A percentile compares a stretch with the other conserved stretches of the same genome.
Evolutionary conservation across 2,329 filamentous ascomycete genomes (phyloP).

Genomic region (Epichloe hybrida): DNA sequence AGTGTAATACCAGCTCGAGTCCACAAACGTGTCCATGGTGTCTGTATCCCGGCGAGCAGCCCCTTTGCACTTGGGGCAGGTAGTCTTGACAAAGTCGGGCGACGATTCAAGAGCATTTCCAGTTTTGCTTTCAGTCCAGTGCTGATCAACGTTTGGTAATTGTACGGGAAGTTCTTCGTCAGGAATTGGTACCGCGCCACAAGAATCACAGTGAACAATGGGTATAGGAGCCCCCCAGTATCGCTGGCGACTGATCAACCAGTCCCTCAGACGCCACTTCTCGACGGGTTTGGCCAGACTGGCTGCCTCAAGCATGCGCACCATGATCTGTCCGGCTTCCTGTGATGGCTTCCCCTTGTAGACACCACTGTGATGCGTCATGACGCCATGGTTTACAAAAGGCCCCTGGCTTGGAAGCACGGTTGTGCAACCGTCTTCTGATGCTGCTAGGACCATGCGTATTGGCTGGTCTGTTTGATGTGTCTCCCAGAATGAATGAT

Average conservation of each 20-base stretch:
- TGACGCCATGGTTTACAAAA: constrained; percentile 50
- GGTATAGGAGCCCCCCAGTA: constrained; percentile 92
- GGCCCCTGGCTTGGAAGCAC: constrained; percentile 38
- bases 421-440: constrained; percentile 33
- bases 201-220: constrained; percentile 66
- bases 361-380: constrained; percentile 51
- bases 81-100: constrained; percentile 58
- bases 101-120: constrained; percentile 68
- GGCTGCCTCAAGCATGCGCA: constrained; percentile 40
- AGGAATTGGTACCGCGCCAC: constrained; percentile 69
- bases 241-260: constrained; percentile 82
- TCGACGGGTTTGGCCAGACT: constrained; percentile 48
- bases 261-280: constrained; percentile 74
- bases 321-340: constrained; percentile 47
- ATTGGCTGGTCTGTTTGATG: constrained; percentile 50
- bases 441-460: constrained; percentile 45
- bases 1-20: constrained; percentile 89
- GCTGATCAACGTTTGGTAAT: constrained; percentile 54
- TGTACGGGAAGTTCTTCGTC: constrained; percentile 62
- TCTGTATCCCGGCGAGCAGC: constrained; percentile 73
- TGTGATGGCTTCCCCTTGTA: constrained; percentile 51
- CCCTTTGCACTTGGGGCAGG: constrained; percentile 59
- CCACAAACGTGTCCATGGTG: constrained; percentile 94
- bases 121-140: constrained; percentile 53
- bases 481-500: constrained; percentile 66